These are phyloP conservation scores for Cordyceps fumosorosea DNA, from an alignment of 2,329 filamentous ascomycete genomes.

Conservation along the genomic window DNA sequence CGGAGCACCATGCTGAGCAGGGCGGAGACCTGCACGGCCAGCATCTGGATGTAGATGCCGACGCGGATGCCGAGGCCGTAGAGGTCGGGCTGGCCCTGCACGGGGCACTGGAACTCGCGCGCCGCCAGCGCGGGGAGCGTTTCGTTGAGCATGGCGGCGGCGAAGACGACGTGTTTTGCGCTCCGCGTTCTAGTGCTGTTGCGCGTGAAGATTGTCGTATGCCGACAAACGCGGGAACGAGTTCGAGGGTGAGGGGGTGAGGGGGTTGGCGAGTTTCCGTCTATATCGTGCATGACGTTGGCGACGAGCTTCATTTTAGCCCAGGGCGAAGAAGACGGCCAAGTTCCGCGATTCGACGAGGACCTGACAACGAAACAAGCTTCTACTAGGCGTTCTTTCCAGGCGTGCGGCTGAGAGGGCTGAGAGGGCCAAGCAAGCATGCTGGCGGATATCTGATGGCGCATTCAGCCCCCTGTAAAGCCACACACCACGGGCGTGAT, in stretches of 20 bases:
- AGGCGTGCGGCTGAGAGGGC: conserved; percentile 1
- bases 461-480: neutral
- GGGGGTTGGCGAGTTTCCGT: neutral
- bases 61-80: conserved; percentile 24
- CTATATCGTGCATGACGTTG: neutral
- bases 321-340: neutral
- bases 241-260: too few species aligned
- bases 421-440: neutral
- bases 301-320: conserved; percentile 4
- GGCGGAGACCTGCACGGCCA: conserved; percentile 20
- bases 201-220: neutral
- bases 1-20: conserved; percentile 16
- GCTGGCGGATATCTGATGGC: neutral
- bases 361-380: neutral
- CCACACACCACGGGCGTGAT: too few species aligned
- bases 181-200: neutral
- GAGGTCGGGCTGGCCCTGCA: conserved; percentile 20
- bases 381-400: neutral
- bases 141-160: neutral
- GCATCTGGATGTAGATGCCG: conserved; percentile 24
- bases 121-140: neutral
- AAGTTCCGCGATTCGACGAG: neutral
- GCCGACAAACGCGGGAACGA: too few species aligned
- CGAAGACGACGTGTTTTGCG: neutral
- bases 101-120: conserved; percentile 12